Base-by-base conservation (phyloP, 176 grass and related monocot genomes). In the Themeda triandra region DNA sequence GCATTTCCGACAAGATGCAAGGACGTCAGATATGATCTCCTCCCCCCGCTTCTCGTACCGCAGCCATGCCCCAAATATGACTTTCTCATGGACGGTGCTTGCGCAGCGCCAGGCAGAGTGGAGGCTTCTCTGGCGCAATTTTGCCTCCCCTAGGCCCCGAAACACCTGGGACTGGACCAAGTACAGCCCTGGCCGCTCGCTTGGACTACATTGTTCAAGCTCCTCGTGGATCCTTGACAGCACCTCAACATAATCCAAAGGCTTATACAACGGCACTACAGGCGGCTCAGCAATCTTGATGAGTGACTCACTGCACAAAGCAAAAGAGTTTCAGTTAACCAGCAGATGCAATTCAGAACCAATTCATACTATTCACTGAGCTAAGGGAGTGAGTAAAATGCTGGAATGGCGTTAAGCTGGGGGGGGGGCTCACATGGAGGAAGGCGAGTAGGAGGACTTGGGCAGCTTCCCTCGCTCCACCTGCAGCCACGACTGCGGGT, bases 371-470 rank as follows among this genome's bases (percentile, higher is more conserved):
- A 24, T 59, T 24, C 3, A 24, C 54, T 59, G 23, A 59, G 54
- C 54, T 59, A 59, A 59, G 54, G 54, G 23, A 59, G 54, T 59
- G 23, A 59, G 54, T 23, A 12, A 24, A 59, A 49, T 69, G 23
- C 19, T 8, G 4, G 49, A 45, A 70, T 48, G 49, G 48, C 39
- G 14, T 76, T 17, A 63, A 63, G 40, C 48, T 33, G 30, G 60
- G n/a, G n/a, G n/a, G n/a, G n/a, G n/a, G 41, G 75, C 92, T 98
- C 82, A 98, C 95, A 98, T 93, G 80, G 95, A 98, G 85, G 95
- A 98, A 73, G 90, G 70, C 60, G 90, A 88, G 89, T 89, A 89
- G 42, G 86, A 91, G 60, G 92, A 87, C 79, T 90, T 98, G 19
- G 87, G 86, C 35, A 93, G 86, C 41, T 98, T 98, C 42, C 92